These are phyloP conservation scores for Apiospora marii DNA, from an alignment of 2,329 filamentous ascomycete genomes.

Conservation along the genomic window DNA sequence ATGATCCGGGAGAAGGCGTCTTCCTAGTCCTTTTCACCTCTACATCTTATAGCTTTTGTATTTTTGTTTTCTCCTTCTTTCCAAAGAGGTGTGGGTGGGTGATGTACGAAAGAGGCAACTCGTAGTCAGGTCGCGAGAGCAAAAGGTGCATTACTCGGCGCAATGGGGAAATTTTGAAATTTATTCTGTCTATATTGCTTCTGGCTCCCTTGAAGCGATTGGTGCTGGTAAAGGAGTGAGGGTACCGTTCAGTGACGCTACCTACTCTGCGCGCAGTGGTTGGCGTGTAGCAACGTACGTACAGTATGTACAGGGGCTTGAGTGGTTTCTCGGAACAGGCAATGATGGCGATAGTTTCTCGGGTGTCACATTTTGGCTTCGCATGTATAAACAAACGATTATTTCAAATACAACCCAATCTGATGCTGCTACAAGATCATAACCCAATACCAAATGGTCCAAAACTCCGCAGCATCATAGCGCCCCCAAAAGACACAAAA, in stretches of 20 bases:
- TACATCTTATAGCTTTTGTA: neutral
- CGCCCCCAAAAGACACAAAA: neutral
- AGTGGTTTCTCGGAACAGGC: neutral
- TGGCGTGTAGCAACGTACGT: neutral
- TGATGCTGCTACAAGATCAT: neutral
- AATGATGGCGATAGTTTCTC: neutral
- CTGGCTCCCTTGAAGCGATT: neutral
- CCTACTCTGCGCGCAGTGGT: neutral
- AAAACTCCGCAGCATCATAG: too few relatives aligned
- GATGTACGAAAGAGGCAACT: neutral
- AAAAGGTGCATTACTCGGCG: conserved; percentile 18
- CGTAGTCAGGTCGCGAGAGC: neutral
- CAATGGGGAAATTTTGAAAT: neutral
- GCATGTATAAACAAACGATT: neutral
- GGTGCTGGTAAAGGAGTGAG: neutral
- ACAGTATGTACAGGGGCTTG: neutral
- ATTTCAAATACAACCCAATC: neutral
- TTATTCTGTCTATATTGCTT: neutral
- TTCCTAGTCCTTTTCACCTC: neutral
- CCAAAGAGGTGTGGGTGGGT: neutral
- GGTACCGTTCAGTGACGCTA: neutral
- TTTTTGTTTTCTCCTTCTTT: neutral
- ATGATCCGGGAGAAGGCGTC: neutral
- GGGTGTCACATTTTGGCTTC: neutral
- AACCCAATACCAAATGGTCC: too few relatives aligned